Base-by-base conservation (phyloP, 495 filamentous ascomycete species). In the Baudoinia panamericana region DNA sequence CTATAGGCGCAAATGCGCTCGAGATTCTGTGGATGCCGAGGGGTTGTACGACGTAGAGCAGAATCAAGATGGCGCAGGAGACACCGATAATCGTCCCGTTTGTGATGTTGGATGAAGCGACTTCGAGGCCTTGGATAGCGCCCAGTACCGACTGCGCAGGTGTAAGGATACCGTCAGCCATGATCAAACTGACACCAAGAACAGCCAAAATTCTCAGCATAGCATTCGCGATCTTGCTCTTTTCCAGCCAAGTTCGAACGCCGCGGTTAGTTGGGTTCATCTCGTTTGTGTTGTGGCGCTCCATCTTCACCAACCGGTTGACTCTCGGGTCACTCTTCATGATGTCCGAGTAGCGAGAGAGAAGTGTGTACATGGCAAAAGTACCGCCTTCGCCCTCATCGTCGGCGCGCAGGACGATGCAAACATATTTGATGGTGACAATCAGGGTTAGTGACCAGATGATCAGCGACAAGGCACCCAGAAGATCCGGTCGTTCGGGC, bases 111-210 rank as follows among this genome's bases (percentile, higher is more conserved):
- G 61, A 56, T 18, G 57, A 51, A 10, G 67, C 65, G 18, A 70
- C 64, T 28, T 62, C 55, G 30, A 76, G 60, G 8, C 60, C 39
- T 64, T 84, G 76, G 26, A 82, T 74, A 2, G 78, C 78, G 27
- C 78, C 78, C 3, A 82, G 68, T 20, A 82, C 74, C 3, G 76
- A 79, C 52, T 82, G 78, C 1, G 78, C 78, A 3, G 78, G 78
- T 1, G 78, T 82, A 12, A 82, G 64, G 17, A 82, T 63, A 22
- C 78, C 77, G 56, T 85, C 80, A 35, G 67, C 62, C 39, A 83
- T 73, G 29, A 83, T 72, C 66, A 84, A 68, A 2, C 73, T 73
- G 0, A 84, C 80, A 3, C 76, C 79, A 22, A 83, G 56, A 6
- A 84, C 75, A 0, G 76, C 80, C n/a, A 81, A 62, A 20, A 72